Evolutionary conservation across 305 asterid species (phyloP), one percentile per base, ranked within the genome.

Genomic region (Rubia tinctorum): DNA sequence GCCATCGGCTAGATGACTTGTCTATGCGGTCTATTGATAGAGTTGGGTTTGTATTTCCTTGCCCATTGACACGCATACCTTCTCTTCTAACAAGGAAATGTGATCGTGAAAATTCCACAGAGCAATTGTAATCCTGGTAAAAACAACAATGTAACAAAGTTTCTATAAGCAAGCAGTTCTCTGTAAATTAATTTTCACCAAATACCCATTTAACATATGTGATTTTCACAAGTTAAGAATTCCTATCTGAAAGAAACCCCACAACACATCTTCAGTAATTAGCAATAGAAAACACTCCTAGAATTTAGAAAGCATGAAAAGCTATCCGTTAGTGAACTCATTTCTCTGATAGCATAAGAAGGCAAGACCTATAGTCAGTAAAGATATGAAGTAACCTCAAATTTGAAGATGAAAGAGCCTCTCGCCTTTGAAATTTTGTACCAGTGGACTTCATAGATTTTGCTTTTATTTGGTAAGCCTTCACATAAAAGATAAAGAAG

Each of bases 31-130:
- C 99, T 70, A 95, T 90, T 1, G 98, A 88, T 63, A 92, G 78
- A 73, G 96, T 95, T 37, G 99, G 97, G 56, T 90, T 95, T 62
- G 99, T 85, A 69, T 86, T 89, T 75, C 97, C 92, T 81, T 81
- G 96, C 71, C 68, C 90, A 80, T 88, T 88, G 73, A 84, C 10
- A 80, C 92, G 94, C 81, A 81, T 43, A 25, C 97, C 98, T 87
- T 95, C 98, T n/a, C n/a, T n/a, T 72, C 86, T 84, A 13, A 87
- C 99, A 59, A 95, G 96, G 86, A 95, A 95, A 80, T 95, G 99
- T 3, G 98, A 95, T 47, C 99, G 86, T 61, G 87, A 86, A 72
- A 92, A 95, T 72, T 87, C 93, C 14, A 95, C 94, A 0, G 97
- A 79, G 72, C 99, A 92, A 80, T 90, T 61, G 42, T 89, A 89